phyloP scores from a whole-genome alignment of 1,139 yeast species.

The Yamadazyma jaroonii region DNA sequence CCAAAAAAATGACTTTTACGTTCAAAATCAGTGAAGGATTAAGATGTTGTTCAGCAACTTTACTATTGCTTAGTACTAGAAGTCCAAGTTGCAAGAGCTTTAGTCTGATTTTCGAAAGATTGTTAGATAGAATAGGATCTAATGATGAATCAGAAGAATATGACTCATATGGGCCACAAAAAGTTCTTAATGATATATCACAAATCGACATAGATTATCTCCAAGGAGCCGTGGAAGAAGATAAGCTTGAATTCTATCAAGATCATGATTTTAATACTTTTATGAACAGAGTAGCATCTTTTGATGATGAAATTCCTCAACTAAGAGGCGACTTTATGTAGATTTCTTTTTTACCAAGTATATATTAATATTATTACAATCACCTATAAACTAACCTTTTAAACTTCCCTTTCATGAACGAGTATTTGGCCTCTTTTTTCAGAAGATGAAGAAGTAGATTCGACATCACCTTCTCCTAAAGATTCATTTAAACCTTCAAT shows the following conservation, averaged over 20 bases:
- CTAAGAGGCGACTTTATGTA: not conserved
- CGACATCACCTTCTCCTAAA: not conserved
- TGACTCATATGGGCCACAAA: too few relatives aligned
- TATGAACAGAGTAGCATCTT: not conserved
- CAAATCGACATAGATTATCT: too few relatives aligned
- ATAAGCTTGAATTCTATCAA: not conserved
- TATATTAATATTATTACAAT: too few relatives aligned
- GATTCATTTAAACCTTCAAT: conserved; percentile 2
- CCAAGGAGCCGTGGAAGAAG: not conserved
- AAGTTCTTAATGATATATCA: too few relatives aligned
- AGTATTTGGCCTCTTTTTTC: not conserved
- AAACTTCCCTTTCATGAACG: not conserved
- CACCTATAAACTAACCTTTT: not conserved
- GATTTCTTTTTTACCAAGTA: too few relatives aligned
- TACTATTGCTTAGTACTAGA: conserved; percentile 8
- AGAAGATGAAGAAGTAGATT: not conserved
- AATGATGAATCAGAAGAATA: too few relatives aligned
- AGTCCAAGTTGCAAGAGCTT: conserved; percentile 8
- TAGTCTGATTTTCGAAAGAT: conserved; percentile 8
- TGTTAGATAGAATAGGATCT: conserved; percentile 3
- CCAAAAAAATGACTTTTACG: conserved; percentile 8
- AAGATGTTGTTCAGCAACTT: conserved; percentile 10
- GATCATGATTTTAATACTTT: conserved; percentile 1
- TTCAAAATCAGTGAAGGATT: conserved; percentile 10
- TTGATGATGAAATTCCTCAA: not conserved